These are phyloP conservation scores for Russula ochroleuca DNA, from an alignment of 768 basidiomycete species.

Conservation along the genomic window DNA sequence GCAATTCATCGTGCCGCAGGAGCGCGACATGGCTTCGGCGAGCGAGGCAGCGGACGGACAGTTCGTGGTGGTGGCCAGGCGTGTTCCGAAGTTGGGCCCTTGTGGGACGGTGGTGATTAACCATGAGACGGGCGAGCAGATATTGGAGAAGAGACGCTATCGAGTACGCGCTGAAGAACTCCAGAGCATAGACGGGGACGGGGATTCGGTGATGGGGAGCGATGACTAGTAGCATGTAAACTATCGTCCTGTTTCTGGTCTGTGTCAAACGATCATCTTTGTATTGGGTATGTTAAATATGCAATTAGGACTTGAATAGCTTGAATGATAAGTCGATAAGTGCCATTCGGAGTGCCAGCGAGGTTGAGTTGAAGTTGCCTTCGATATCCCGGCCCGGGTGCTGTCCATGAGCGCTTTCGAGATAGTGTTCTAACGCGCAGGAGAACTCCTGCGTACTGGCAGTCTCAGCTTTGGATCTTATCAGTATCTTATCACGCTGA, in stretches of 20 bases:
- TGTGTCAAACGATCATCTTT: not conserved
- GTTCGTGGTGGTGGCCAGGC: slow-evolving; percentile 7
- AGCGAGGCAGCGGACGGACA: not conserved
- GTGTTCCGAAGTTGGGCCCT: slow-evolving; percentile 9
- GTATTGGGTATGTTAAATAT: not conserved
- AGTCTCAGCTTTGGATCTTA: too few relatives aligned
- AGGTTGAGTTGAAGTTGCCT: too few relatives aligned
- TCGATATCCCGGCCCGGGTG: too few relatives aligned
- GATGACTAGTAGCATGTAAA: not conserved
- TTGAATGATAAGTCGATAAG: not conserved
- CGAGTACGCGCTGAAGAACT: slow-evolving; percentile 7
- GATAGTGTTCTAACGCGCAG: too few relatives aligned
- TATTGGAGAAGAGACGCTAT: slow-evolving; percentile 4
- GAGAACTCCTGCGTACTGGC: too few relatives aligned
- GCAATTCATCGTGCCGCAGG: not conserved
- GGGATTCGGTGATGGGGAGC: slow-evolving; percentile 3
- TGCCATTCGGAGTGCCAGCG: too few relatives aligned
- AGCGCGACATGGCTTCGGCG: not conserved
- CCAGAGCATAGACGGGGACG: not conserved
- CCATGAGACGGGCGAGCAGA: not conserved
- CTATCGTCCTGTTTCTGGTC: not conserved
- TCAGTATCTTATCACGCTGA: too few relatives aligned
- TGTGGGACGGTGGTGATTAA: slow-evolving; percentile 13
- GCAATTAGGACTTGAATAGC: not conserved
- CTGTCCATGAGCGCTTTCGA: too few relatives aligned